Conservation (phyloP, 2,329 filamentous ascomycete species). For the Sarocladium strictum region DNA sequence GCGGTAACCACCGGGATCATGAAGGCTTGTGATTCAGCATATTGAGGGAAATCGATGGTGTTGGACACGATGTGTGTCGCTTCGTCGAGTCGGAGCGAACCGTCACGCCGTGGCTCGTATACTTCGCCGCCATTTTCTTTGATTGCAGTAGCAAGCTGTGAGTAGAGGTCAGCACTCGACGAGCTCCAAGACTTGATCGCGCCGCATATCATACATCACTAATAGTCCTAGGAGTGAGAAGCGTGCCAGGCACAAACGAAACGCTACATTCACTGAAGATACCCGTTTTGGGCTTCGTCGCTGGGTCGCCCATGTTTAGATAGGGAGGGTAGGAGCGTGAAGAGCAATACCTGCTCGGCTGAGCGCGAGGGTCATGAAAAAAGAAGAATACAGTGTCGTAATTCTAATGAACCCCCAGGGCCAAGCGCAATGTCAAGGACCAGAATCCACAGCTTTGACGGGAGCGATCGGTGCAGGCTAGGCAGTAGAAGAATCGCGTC, state of each 20-base stretch:
- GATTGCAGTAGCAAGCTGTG: constrained; percentile 30
- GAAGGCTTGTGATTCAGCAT: constrained; percentile 63
- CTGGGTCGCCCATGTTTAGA: constrained; percentile 22
- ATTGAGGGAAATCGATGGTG: constrained; percentile 89
- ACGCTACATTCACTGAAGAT: constrained; percentile 38
- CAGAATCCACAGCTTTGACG: not conserved
- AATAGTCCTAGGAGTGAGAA: constrained; percentile 33
- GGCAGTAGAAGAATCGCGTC: not conserved
- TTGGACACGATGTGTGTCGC: constrained; percentile 57
- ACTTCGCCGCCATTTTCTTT: constrained; percentile 45
- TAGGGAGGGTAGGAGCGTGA: not conserved
- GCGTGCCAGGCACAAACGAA: constrained; percentile 38
- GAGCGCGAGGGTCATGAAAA: too few species aligned
- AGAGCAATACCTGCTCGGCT: not conserved
- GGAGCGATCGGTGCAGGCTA: not conserved
- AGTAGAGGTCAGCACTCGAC: constrained; percentile 9
- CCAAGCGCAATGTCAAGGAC: not conserved
- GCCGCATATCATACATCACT: constrained; percentile 27
- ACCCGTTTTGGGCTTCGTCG: constrained; percentile 16
- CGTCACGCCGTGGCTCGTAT: constrained; percentile 40
- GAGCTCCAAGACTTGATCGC: not conserved
- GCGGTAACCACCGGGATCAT: constrained; percentile 82
- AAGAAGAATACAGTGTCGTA: too few species aligned
- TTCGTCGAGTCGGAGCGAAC: constrained; percentile 39
- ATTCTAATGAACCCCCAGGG: too few species aligned